phyloP scores from a whole-genome alignment of 257 asterid genomes.

The Hygrophila difformis region DNA sequence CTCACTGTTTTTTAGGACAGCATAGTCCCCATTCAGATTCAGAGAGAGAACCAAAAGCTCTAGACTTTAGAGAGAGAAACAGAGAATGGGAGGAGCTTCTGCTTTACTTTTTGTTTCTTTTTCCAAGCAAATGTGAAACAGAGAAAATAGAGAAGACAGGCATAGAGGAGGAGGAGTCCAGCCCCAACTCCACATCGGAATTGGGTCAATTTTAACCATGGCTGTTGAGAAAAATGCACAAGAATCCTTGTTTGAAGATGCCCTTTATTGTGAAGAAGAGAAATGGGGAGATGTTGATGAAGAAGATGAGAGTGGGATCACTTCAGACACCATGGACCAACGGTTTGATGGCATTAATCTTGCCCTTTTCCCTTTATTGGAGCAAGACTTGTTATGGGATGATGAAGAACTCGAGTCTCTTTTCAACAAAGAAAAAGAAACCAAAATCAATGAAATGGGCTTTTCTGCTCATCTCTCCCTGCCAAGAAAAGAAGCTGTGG shows the following conservation, averaged over 20 bases:
- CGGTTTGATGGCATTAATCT: neutral
- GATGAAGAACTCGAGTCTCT: conserved; percentile 69
- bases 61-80: too few species aligned
- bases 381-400: conserved; percentile 61
- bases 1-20: conserved; percentile 22
- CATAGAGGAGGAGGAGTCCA: neutral
- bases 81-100: too few species aligned
- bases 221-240: conserved; percentile 30
- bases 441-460: conserved; percentile 4
- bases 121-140: conserved; percentile 35
- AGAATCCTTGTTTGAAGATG: conserved; percentile 26
- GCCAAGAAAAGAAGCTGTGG: conserved; percentile 52
- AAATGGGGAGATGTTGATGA: conserved; percentile 32
- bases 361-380: conserved; percentile 27
- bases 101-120: conserved; percentile 28
- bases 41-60: too few species aligned
- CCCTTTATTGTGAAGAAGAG: conserved; percentile 50
- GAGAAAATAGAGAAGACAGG: neutral
- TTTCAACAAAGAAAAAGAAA: conserved; percentile 53
- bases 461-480: neutral
- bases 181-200: neutral
- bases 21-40: conserved; percentile 24
- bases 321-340: neutral
- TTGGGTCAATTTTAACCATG: conserved; percentile 22
- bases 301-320: neutral